A percentile compares a stretch with the other conserved stretches of the same genome.
Evolutionary conservation across 2,329 filamentous ascomycete species (phyloP).

Genomic region (Fusarium sacchari): DNA sequence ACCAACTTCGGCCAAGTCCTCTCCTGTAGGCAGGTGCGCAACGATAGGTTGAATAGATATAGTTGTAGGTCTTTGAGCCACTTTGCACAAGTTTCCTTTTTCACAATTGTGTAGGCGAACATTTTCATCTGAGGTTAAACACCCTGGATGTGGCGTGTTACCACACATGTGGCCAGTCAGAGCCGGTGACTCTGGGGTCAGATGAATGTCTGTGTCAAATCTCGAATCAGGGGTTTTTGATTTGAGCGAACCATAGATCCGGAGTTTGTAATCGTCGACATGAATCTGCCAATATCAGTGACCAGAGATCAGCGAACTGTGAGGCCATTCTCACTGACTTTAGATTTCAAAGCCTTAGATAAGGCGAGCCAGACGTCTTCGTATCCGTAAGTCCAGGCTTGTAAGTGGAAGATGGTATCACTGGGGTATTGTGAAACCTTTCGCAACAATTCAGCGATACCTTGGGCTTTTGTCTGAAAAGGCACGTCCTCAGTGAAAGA

Average conservation of each 20-base stretch:
- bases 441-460: conserved; percentile 75
- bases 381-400: conserved; percentile 90
- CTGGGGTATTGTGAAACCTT: conserved; percentile 75
- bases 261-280: conserved; percentile 81
- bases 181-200: conserved; percentile 69
- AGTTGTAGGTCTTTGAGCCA: conserved; percentile 59
- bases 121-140: conserved; percentile 70
- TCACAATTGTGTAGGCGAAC: conserved; percentile 88
- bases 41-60: conserved; percentile 85
- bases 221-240: conserved; percentile 53
- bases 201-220: conserved; percentile 54
- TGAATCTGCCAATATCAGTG: conserved; percentile 68
- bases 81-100: conserved; percentile 70
- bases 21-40: conserved; percentile 67
- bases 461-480: conserved; percentile 75
- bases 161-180: conserved; percentile 80
- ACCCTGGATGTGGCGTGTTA: conserved; percentile 75
- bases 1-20: conserved; percentile 76
- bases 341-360: conserved; percentile 73
- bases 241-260: conserved; percentile 74
- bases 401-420: conserved; percentile 83
- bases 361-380: conserved; percentile 92
- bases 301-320: fast-evolving
- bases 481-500: conserved; percentile 67
- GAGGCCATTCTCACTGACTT: conserved; percentile 52